Evolutionary conservation across 2,329 filamentous ascomycete species (phyloP).

Genomic region (Cordyceps tenuipes): DNA sequence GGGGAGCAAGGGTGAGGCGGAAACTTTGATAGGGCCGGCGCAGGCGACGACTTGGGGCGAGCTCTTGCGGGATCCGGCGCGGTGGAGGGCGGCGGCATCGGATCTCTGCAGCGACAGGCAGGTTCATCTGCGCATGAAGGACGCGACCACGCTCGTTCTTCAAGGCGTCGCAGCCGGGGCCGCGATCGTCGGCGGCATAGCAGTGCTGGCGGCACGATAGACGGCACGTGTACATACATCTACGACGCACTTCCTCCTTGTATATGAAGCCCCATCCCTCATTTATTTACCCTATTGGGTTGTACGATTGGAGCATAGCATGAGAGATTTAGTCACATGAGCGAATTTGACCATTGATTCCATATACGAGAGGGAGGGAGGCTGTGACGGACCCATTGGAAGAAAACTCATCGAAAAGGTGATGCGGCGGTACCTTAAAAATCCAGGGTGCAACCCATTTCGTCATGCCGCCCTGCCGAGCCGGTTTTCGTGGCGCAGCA

Average conservation of each 20-base stretch:
- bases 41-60: slow-evolving; percentile 32
- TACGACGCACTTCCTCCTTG: not conserved
- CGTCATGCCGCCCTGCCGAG: not conserved
- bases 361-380: not conserved
- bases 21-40: not conserved
- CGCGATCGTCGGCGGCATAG: slow-evolving; percentile 46
- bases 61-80: slow-evolving; percentile 30
- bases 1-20: not conserved
- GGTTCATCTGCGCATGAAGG: slow-evolving; percentile 57
- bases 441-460: not conserved
- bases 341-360: slow-evolving; percentile 1
- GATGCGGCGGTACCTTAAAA: not conserved
- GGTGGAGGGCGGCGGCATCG: slow-evolving; percentile 40
- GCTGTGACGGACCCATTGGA: not conserved
- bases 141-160: slow-evolving; percentile 60
- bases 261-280: not conserved
- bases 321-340: not conserved
- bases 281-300: not conserved
- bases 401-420: not conserved
- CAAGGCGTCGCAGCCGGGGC: slow-evolving; percentile 62
- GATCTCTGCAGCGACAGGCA: slow-evolving; percentile 60
- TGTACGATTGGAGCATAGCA: slow-evolving; percentile 9
- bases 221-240: not conserved
- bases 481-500: not conserved
- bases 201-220: slow-evolving; percentile 36